Conservation (phyloP, 306 rosid species). For the Vicia villosa region DNA sequence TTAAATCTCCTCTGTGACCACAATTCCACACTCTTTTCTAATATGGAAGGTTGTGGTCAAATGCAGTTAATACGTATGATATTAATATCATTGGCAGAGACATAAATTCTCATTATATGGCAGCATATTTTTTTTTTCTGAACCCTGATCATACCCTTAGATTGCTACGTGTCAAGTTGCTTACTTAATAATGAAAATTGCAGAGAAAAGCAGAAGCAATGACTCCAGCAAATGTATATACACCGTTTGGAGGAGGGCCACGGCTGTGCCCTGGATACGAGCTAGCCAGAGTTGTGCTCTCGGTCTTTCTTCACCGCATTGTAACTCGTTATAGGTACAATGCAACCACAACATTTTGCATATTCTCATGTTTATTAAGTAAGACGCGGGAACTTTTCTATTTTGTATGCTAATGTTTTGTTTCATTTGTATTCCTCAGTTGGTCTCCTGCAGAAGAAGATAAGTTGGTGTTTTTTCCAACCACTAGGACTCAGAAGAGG, state of each 20-base stretch:
- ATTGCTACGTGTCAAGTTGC: neutral
- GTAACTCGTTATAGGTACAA: slow-evolving; percentile 77
- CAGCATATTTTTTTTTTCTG: neutral
- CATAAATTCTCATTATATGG: neutral
- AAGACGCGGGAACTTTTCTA: neutral
- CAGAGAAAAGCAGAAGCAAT: slow-evolving; percentile 59
- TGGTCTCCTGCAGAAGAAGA: slow-evolving; percentile 96
- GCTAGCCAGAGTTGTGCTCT: slow-evolving; percentile 89
- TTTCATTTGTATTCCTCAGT: slow-evolving; percentile 42
- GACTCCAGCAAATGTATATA: slow-evolving; percentile 55
- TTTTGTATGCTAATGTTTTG: neutral
- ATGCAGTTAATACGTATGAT: neutral
- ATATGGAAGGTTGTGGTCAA: neutral
- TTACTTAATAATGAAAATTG: slow-evolving; percentile 2
- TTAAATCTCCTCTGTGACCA: neutral
- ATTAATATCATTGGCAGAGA: neutral
- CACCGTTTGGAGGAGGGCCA: slow-evolving; percentile 96
- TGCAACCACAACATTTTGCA: neutral
- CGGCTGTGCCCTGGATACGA: slow-evolving; percentile 90
- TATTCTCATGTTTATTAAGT: neutral
- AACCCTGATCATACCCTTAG: neutral
- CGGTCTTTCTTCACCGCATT: slow-evolving; percentile 85
- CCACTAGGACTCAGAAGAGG: slow-evolving; percentile 91
- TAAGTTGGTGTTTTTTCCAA: slow-evolving; percentile 90
- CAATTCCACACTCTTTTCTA: neutral